Base-by-base conservation (phyloP, 352 stramenopile genomes). In the Globisporangium yorkense region DNA sequence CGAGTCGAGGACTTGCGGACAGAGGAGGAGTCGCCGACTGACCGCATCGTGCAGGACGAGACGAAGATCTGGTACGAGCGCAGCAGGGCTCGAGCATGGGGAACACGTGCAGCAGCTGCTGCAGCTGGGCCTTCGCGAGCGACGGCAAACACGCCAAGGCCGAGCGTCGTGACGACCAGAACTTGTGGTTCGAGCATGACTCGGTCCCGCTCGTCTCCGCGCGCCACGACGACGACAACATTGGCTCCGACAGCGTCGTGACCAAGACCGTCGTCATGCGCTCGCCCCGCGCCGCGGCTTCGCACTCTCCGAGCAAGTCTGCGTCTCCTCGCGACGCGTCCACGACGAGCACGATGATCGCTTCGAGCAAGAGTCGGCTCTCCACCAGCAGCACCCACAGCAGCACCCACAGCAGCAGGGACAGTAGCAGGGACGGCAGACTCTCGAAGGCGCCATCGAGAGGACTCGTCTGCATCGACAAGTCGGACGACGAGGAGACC, bases 161-260 rank as follows among this genome's bases (percentile, higher is more conserved):
- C 1, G 48, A 37, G 33, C 16, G 56, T 5, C 24, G 59, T 1
- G 66, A 73, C 21, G 67, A 74, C 2, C 60, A 69, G 5, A 68
- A 75, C 35, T 52, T 56, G 7, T 92, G 75, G 79, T 82, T 89
- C 45, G 75, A 89, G 41, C 74, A 88, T 20, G 72, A 84, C 59
- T 86, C 71, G 1, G 62, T 83, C 35, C 76, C 82, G 13, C 71
- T 92, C 12, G 57, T 92, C 10, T 74, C 74, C 10, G 68, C 75
- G 16, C 69, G 62, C 12, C 56, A 86, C 49, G 79, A 74, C 18
- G 57, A 64, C 16, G 68, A 71, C 20, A 58, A 68, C 8, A 57
- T 68, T 5, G 71, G 59, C 29, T 66, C 63, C 7, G 62, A 60
- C 15, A 50, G 56, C 4, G 66, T 84, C 29, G 67, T 88, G n/a